Base-by-base conservation (phyloP, 2,329 filamentous ascomycete genomes). In the Biscogniauxia sp. region DNA sequence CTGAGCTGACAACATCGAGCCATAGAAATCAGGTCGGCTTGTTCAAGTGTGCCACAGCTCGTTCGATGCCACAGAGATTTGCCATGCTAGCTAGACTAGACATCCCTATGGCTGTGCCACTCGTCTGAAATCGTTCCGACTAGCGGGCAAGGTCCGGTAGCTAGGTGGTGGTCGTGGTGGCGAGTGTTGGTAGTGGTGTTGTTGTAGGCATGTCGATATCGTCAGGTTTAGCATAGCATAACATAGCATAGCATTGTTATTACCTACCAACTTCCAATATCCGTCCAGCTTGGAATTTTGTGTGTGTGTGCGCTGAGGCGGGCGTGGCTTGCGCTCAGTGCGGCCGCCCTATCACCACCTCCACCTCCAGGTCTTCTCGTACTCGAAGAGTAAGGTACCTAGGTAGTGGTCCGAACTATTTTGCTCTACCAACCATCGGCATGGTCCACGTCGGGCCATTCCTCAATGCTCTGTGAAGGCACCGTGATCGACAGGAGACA, bases 1-100 rank as follows among this genome's bases (percentile, higher is more conserved):
- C 64, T 65, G 20, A 51, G 60, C 60, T 61, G 56, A 63, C 54
- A 53, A 56, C 49, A 64, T 61, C 66, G 61, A 66, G 58, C 62
- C 63, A 65, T 64, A 61, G 54, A 62, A 60, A 56, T n/a, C n/a
- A n/a, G 5, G 5, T 56, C 54, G 55, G 58, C 55, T 56, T 51
- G 58, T 64, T 62, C 59, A 54, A 59, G 37, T 51, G 55, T 64
- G 60, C 32, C 59, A 57, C 60, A 57, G 49, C 41, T 61, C 55
- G 55, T 45, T 56, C 57, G 28, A 23, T 54, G 53, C 49, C 45
- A 55, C 53, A 32, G 45, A 45, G 50, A 52, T 57, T 53, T 51
- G 37, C 45, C 51, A 58, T 60, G 55, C 53, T 59, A n/a, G n/a
- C n/a, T n/a, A n/a, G n/a, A n/a, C n/a, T n/a, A n/a, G 20, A 20